A percentile compares a stretch with the other conserved stretches of the same genome.
These are phyloP conservation scores for Globisporangium megalacanthum DNA, from an alignment of 352 stramenopile genomes.

Conservation along the genomic window DNA sequence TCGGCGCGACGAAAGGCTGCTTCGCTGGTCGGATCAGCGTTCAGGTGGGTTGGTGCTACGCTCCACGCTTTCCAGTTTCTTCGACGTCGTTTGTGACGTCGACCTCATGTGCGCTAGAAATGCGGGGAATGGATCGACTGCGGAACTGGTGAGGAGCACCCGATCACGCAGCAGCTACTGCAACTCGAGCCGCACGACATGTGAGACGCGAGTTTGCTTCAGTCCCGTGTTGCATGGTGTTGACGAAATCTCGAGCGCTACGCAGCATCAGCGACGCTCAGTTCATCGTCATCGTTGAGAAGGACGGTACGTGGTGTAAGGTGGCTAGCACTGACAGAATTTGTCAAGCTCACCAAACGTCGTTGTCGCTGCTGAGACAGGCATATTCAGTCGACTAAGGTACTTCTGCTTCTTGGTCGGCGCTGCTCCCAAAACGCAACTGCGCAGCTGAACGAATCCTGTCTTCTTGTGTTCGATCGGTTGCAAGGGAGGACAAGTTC, in stretches of 20 bases:
- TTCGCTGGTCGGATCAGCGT: conserved; percentile 57
- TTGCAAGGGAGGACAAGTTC: conserved; percentile 76
- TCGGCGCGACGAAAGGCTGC: conserved; percentile 77
- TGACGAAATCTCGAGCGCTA: neutral
- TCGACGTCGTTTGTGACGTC: neutral
- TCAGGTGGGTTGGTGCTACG: conserved; percentile 21
- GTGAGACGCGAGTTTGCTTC: conserved; percentile 16
- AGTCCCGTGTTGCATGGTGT: neutral
- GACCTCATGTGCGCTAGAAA: conserved; percentile 20
- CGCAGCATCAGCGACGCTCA: conserved; percentile 61
- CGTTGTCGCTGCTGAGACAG: conserved; percentile 37
- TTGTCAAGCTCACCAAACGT: neutral
- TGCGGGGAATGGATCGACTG: conserved; percentile 52
- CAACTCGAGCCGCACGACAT: conserved; percentile 40
- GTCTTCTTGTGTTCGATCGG: conserved; percentile 12
- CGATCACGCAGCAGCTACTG: conserved; percentile 77
- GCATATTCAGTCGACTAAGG: conserved; percentile 92
- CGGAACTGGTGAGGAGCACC: conserved; percentile 49
- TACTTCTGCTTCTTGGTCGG: conserved; percentile 1
- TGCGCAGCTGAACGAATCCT: neutral
- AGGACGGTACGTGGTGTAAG: conserved; percentile 72
- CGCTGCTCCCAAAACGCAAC: neutral
- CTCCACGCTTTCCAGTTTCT: neutral
- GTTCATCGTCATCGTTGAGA: conserved; percentile 94
- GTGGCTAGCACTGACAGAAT: neutral